Evolutionary conservation across 306 rosid genomes (phyloP).

Genomic region (Benincasa hispida): DNA sequence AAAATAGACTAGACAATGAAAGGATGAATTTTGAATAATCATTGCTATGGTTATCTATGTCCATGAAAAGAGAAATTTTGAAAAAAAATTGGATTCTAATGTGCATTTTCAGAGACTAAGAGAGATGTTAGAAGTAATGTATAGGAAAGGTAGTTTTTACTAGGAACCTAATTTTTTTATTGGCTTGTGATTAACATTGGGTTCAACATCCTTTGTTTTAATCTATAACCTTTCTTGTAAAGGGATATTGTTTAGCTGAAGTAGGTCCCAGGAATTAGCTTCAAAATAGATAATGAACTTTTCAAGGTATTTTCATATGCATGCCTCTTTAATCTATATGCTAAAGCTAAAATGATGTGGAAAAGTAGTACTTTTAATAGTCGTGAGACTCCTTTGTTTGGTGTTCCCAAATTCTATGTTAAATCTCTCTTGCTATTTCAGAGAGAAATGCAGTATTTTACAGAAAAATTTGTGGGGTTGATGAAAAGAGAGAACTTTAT

Average conservation of each 20-base stretch:
- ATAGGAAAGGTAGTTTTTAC: background rate
- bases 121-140: background rate
- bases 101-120: background rate
- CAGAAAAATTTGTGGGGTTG: conserved; percentile 88
- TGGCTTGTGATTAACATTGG: too few species aligned
- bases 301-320: conserved; percentile 51
- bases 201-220: background rate
- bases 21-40: background rate
- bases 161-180: background rate
- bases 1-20: background rate
- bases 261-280: conserved; percentile 95
- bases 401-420: background rate
- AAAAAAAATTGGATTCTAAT: background rate
- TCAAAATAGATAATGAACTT: conserved; percentile 96
- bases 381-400: background rate
- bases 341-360: background rate
- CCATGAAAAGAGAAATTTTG: too few species aligned
- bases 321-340: background rate
- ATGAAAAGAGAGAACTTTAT: conserved; percentile 84
- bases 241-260: conserved; percentile 97
- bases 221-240: conserved; percentile 23
- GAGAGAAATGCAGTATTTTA: conserved; percentile 94
- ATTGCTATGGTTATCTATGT: background rate
- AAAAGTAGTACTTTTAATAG: background rate
- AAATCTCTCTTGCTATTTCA: conserved; percentile 25